Percentiles rank a stretch among this genome's conserved stretches.
These are phyloP conservation scores for Lizonia empirigonia DNA, from an alignment of 2,329 filamentous ascomycete species.

Conservation along the genomic window DNA sequence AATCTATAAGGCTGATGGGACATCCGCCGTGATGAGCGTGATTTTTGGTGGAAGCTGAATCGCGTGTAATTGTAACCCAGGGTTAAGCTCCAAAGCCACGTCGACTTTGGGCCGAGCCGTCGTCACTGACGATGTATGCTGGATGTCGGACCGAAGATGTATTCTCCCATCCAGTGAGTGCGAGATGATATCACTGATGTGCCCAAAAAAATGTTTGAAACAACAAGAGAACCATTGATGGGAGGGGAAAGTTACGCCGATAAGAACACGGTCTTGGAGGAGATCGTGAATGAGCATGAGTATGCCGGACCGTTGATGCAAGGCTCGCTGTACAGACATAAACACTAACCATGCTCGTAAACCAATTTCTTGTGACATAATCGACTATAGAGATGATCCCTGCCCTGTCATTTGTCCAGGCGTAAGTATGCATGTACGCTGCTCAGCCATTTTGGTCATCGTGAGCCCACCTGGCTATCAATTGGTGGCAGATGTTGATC, in stretches of 20 bases:
- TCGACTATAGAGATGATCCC: neutral
- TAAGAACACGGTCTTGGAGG: neutral
- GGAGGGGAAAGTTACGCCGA: neutral
- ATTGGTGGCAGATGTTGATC: neutral
- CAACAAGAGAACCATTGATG: neutral
- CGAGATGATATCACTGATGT: neutral
- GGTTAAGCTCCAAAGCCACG: neutral
- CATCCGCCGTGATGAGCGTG: neutral
- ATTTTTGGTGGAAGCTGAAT: neutral
- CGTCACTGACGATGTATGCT: conserved; percentile 3
- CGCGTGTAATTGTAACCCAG: neutral
- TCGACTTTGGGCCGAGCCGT: neutral
- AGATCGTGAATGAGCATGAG: neutral
- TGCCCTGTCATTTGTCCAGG: neutral
- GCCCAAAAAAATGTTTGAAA: neutral
- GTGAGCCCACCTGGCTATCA: neutral
- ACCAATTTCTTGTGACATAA: neutral
- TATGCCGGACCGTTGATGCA: conserved; percentile 2
- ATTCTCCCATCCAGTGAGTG: neutral
- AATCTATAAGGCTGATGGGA: neutral
- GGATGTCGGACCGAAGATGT: neutral
- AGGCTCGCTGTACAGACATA: conserved; percentile 4
- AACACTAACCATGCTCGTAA: neutral
- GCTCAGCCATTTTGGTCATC: neutral
- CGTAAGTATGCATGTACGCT: neutral